Evolutionary conservation across 108 stramenopile genomes (phyloP).

Genomic region (Mayamaea pseudoterrestris): DNA sequence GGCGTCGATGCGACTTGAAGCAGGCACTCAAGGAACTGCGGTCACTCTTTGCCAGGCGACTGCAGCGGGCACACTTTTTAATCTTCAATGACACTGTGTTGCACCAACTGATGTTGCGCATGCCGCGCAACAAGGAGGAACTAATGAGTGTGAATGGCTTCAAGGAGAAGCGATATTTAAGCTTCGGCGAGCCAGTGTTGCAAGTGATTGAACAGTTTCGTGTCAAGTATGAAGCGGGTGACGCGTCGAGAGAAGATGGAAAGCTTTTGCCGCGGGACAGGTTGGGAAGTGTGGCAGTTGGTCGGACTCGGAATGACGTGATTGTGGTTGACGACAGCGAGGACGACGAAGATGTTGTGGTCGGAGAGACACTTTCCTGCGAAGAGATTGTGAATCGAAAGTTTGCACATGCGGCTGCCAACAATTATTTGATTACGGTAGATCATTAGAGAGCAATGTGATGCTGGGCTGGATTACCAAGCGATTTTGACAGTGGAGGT

Average conservation of each 20-base stretch:
- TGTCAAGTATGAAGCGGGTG: constrained; percentile 1
- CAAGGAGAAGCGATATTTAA: not conserved
- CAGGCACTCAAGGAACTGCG: too few species aligned
- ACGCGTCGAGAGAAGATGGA: constrained; percentile 1
- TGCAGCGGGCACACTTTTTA: too few species aligned
- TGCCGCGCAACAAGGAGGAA: constrained; percentile 1
- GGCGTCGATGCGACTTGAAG: too few species aligned
- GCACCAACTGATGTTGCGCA: not conserved
- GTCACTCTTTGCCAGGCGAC: too few species aligned
- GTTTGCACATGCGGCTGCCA: not conserved
- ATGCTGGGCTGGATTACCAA: too few species aligned
- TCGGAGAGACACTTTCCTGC: not conserved
- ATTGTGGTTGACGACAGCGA: not conserved
- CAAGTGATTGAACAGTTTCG: not conserved
- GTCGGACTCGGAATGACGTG: not conserved
- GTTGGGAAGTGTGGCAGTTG: not conserved
- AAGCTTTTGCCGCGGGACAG: not conserved
- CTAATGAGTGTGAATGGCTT: constrained; percentile 5
- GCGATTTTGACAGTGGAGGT: too few species aligned
- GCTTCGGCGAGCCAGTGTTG: not conserved
- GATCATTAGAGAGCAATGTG: too few species aligned
- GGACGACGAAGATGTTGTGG: not conserved
- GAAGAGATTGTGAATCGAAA: constrained; percentile 1
- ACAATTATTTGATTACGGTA: not conserved
- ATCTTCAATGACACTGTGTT: not conserved